Evolutionary conservation across 352 stramenopile species (phyloP), one percentile per base, ranked within the genome.

Genomic region (Blastocystis sp.): DNA sequence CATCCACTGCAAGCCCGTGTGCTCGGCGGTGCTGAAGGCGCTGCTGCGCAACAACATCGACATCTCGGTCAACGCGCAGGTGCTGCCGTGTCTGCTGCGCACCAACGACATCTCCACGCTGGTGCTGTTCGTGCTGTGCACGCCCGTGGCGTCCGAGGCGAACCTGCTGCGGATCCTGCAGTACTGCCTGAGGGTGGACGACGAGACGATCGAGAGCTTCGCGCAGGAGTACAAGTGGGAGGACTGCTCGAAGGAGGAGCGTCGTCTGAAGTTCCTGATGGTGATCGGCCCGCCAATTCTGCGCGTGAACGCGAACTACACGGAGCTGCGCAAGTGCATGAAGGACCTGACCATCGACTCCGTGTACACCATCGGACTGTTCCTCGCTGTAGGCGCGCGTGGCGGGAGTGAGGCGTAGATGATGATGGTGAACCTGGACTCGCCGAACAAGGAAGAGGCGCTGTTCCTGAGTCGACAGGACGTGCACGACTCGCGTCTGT

Each of bases 401-500:
- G 9, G 35, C 13, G 0, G 9, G 1, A 1, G 19, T 50, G 35
- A 39, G 3, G 31, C 63, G 35, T 74, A 74, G 63, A 51, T 24
- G 45, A 59, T 85, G 74, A 2, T 67, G 74, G n/a, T 69, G 21
- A 37, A 85, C 41, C n/a, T 85, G 51, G 60, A 51, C 41, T n/a
- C 35, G 16, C 24, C 74, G 19, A 50, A n/a, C 51, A 51, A 51
- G 37, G 74, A 69, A 26, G 55, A 85, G 19, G 35, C 19, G 19
- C n/a, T 39, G 29, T 21, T 69, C 26, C 41, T 62, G n/a, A 55
- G 31, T 50, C 33, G 66, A 26, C 45, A 69, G 26, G 60, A 66
- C 4, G 12, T 51, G 2, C 24, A 69, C 1, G 35, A 33, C 9
- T 29, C 12, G 61, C 51, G 35, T 45, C 24, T 55, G 33, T 85